A percentile compares a stretch with the other conserved stretches of the same genome.
Evolutionary conservation across 1,284 basidiomycete species (phyloP).

Genomic region (Marasmius fiardii): DNA sequence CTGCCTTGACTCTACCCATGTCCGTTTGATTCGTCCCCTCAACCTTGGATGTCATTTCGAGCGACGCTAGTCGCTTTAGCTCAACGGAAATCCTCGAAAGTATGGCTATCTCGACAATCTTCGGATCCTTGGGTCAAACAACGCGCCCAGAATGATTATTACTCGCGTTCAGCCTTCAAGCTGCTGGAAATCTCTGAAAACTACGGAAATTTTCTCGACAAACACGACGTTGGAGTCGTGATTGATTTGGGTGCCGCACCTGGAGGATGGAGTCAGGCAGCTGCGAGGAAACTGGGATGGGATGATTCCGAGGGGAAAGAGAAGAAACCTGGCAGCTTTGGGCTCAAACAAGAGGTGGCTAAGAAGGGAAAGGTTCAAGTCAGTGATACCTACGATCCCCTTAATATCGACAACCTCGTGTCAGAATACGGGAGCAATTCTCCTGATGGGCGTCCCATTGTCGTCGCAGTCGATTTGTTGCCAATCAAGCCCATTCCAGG

Average conservation of each 20-base stretch:
- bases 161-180: conserved; percentile 85
- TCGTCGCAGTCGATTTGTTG: conserved; percentile 76
- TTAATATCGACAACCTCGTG: conserved; percentile 34
- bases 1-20: too few species aligned
- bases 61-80: neutral
- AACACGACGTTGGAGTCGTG: conserved; percentile 52
- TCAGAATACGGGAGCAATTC: conserved; percentile 2
- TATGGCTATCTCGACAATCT: conserved; percentile 62
- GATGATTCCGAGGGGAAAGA: conserved; percentile 3
- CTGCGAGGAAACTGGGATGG: conserved; percentile 46
- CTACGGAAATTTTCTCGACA: conserved; percentile 49
- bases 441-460: conserved; percentile 40
- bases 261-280: conserved; percentile 87
- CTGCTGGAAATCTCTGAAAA: conserved; percentile 67
- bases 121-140: conserved; percentile 68
- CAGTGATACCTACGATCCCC: conserved; percentile 30
- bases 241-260: conserved; percentile 87
- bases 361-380: conserved; percentile 8
- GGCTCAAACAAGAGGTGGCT: conserved; percentile 4
- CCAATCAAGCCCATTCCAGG: conserved; percentile 65
- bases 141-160: conserved; percentile 52
- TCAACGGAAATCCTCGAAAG: conserved; percentile 30
- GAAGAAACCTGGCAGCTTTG: conserved; percentile 3
- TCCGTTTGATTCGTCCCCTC: neutral
- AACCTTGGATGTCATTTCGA: conserved; percentile 1